Evolutionary conservation across 2,329 filamentous ascomycete species (phyloP).

Genomic region (Pleurostoma richardsiae): DNA sequence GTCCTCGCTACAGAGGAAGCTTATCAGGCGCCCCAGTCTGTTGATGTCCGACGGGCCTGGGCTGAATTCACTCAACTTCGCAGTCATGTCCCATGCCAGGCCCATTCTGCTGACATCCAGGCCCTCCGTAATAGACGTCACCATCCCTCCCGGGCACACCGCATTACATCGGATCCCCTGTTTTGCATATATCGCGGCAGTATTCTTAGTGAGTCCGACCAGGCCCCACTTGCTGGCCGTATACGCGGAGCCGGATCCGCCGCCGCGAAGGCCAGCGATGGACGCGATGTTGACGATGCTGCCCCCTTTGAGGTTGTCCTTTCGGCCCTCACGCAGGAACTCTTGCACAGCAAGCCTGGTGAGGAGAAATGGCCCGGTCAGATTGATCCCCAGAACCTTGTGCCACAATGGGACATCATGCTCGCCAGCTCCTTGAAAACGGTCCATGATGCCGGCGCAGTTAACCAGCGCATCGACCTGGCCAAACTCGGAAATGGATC

Average conservation of each 20-base stretch:
- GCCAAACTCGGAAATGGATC: too few species aligned
- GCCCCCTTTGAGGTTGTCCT: constrained; percentile 14
- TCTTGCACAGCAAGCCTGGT: constrained; percentile 35
- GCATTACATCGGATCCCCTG: constrained; percentile 48
- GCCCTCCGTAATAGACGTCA: constrained; percentile 46
- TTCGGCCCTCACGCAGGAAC: constrained; percentile 16
- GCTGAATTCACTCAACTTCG: too few species aligned
- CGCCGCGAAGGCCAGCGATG: constrained; percentile 28
- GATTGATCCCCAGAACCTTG: constrained; percentile 31
- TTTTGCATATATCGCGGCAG: constrained; percentile 47
- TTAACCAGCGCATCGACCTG: constrained; percentile 35
- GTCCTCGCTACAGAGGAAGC: too few species aligned
- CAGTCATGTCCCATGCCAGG: too few species aligned
- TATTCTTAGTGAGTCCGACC: constrained; percentile 45
- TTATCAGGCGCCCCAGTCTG: too few species aligned
- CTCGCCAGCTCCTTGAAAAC: constrained; percentile 29
- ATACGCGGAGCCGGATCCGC: constrained; percentile 34
- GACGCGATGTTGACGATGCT: constrained; percentile 35
- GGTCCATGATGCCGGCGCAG: constrained; percentile 37
- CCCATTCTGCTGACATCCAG: constrained; percentile 16
- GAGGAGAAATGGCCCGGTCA: constrained; percentile 35
- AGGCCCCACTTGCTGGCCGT: constrained; percentile 38
- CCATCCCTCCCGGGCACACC: constrained; percentile 48
- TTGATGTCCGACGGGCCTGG: too few species aligned
- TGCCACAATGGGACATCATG: constrained; percentile 32